These are phyloP conservation scores for Neocatenulostroma microsporum DNA, from an alignment of 2,329 filamentous ascomycete species.

Conservation along the genomic window DNA sequence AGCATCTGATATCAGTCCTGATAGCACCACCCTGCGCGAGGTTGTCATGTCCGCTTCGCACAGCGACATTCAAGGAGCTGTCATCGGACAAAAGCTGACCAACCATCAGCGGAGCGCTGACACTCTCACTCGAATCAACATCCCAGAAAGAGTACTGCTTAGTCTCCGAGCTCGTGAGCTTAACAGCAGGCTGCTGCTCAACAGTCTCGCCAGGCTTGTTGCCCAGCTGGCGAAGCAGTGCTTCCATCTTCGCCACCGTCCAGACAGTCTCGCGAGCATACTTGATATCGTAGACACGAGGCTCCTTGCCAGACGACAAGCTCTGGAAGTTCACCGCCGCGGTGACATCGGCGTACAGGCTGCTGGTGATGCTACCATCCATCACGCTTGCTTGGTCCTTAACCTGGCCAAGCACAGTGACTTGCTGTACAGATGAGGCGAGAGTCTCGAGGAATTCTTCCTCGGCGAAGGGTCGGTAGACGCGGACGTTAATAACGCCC, in stretches of 20 bases:
- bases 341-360: constrained; percentile 83
- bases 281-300: constrained; percentile 73
- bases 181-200: constrained; percentile 29
- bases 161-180: constrained; percentile 43
- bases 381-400: constrained; percentile 61
- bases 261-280: constrained; percentile 67
- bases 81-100: constrained; percentile 55
- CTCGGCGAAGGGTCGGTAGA: constrained; percentile 93
- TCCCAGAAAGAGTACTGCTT: constrained; percentile 95
- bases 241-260: constrained; percentile 49
- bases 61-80: constrained; percentile 53
- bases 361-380: constrained; percentile 72
- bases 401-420: constrained; percentile 88
- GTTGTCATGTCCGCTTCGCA: constrained; percentile 55
- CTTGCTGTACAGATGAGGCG: constrained; percentile 63
- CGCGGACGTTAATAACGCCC: constrained; percentile 81
- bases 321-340: constrained; percentile 73
- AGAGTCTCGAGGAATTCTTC: constrained; percentile 82
- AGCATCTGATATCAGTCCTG: constrained; percentile 77
- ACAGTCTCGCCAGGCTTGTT: constrained; percentile 33
- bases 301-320: constrained; percentile 52
- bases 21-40: constrained; percentile 65
- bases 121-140: constrained; percentile 63
- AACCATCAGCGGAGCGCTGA: constrained; percentile 55
- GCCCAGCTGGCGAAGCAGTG: constrained; percentile 41